Evolutionary conservation across 164 flowering plant species (phyloP).

Genomic region (Umbellularia californica): DNA sequence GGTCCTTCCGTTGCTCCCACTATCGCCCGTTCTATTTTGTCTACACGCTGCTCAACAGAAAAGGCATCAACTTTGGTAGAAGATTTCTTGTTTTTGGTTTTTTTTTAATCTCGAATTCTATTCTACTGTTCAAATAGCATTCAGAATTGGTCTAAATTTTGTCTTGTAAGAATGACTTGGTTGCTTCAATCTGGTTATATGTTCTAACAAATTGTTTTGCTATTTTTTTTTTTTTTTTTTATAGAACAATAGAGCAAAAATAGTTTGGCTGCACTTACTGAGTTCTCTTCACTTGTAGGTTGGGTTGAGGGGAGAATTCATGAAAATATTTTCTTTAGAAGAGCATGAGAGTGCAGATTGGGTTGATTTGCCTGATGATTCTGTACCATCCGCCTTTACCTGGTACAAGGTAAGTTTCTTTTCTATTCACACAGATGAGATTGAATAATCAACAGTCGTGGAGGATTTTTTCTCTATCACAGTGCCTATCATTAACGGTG

Average conservation of each 20-base stretch:
- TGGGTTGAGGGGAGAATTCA: conserved; percentile 75
- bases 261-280: not conserved
- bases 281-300: conserved; percentile 40
- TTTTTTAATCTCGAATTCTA: no score
- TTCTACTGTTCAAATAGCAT: no score
- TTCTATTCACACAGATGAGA: not conserved
- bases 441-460: not conserved
- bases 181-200: not conserved
- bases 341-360: conserved; percentile 45
- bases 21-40: no score
- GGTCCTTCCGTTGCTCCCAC: no score
- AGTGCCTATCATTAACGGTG: no score
- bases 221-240: no score
- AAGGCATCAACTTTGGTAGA: no score
- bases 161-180: not conserved
- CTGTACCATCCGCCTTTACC: conserved; percentile 44
- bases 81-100: no score
- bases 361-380: conserved; percentile 43
- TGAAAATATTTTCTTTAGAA: conserved; percentile 44
- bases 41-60: no score
- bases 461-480: not conserved
- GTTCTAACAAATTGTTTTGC: no score
- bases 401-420: conserved; percentile 76
- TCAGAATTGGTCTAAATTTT: no score
- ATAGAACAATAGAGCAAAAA: not conserved